phyloP scores from a whole-genome alignment of 805 yeast species.

The Kodamaea sagamina region DNA sequence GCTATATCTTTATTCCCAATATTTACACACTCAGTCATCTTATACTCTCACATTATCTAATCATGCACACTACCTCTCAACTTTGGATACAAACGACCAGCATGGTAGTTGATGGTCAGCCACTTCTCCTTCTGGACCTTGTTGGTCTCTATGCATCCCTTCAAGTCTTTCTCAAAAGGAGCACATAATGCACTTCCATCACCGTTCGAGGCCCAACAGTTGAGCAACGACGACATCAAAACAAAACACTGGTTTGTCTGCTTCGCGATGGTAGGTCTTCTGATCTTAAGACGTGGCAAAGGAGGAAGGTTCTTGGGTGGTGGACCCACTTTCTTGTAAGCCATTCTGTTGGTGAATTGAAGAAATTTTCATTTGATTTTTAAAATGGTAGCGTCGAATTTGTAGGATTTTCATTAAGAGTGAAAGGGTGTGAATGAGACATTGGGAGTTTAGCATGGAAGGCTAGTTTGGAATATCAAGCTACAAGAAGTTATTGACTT shows the following conservation, averaged over 20 bases:
- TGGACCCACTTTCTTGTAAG: slow-evolving; percentile 45
- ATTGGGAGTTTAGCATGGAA: too few species aligned
- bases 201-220: slow-evolving; percentile 96
- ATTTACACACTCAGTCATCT: slow-evolving; percentile 7
- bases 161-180: slow-evolving; percentile 65
- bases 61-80: slow-evolving; percentile 48
- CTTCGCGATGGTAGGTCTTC: slow-evolving; percentile 59
- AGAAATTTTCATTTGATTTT: slow-evolving; percentile 1
- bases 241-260: slow-evolving; percentile 73
- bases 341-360: slow-evolving; percentile 28
- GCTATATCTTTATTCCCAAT: not conserved
- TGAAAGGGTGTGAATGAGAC: too few species aligned
- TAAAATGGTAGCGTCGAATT: not conserved
- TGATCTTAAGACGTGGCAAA: slow-evolving; percentile 69
- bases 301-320: slow-evolving; percentile 58
- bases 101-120: slow-evolving; percentile 56
- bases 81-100: slow-evolving; percentile 56
- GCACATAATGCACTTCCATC: slow-evolving; percentile 74
- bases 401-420: not conserved
- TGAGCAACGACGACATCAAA: slow-evolving; percentile 78
- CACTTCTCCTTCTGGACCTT: slow-evolving; percentile 42
- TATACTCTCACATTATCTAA: slow-evolving; percentile 16
- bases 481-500: too few species aligned
- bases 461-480: too few species aligned
- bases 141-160: slow-evolving; percentile 64